A percentile compares a stretch with the other conserved stretches of the same genome.
Evolutionary conservation across 805 yeast species (phyloP).

Genomic region (Diddensiella santjacobensis): DNA sequence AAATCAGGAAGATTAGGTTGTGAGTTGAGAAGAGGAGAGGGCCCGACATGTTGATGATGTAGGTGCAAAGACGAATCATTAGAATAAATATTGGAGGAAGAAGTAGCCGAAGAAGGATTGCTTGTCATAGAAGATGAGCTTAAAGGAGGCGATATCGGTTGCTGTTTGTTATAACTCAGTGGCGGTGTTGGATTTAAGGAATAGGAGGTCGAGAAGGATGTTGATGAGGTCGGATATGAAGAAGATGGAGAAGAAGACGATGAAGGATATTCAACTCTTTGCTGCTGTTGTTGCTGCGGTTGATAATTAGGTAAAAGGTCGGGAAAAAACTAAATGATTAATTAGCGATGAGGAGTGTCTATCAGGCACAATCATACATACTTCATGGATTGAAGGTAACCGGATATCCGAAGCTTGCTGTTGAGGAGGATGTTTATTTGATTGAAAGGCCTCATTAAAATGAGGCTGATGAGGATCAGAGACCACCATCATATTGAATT

Average conservation of each 20-base stretch:
- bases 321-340: slow-evolving; percentile 3
- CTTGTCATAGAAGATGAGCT: neutral
- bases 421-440: neutral
- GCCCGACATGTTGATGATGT: neutral
- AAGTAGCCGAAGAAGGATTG: no score
- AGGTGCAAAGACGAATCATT: neutral
- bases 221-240: neutral
- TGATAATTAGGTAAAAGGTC: neutral
- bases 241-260: neutral
- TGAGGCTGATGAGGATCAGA: slow-evolving; percentile 1
- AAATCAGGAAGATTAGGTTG: neutral
- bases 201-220: neutral
- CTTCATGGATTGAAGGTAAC: slow-evolving; percentile 19
- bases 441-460: neutral
- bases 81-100: neutral
- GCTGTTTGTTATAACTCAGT: neutral
- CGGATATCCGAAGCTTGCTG: slow-evolving; percentile 5
- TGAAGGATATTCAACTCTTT: neutral
- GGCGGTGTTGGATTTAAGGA: neutral
- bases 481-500: slow-evolving; percentile 1
- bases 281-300: neutral
- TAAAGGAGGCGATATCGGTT: neutral
- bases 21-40: neutral
- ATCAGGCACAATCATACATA: no score
- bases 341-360: no score